Evolutionary conservation across 345 rosid genomes (phyloP).

Genomic region (Eucalyptus lansdowneana): DNA sequence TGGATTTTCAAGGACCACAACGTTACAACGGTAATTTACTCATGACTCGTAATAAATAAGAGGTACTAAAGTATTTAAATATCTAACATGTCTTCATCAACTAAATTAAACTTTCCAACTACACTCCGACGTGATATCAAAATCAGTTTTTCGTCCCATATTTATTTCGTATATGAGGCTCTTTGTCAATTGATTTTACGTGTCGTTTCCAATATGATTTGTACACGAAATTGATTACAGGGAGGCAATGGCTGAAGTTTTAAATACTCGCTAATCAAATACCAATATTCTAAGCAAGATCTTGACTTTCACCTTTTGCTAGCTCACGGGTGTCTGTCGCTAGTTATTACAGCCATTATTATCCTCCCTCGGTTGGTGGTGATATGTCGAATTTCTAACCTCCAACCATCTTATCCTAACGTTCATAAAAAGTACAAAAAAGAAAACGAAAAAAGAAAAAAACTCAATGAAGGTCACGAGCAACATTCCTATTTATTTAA

Average conservation of each 20-base stretch:
- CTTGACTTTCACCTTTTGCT: background rate
- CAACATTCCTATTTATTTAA: background rate
- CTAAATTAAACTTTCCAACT: background rate
- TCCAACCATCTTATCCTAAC: background rate
- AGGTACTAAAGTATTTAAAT: background rate
- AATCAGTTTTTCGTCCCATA: background rate
- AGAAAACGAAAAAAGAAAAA: background rate
- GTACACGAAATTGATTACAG: background rate
- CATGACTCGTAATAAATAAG: background rate
- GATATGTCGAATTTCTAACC: background rate
- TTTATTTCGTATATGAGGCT: background rate
- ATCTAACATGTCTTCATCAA: background rate
- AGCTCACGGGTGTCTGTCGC: background rate
- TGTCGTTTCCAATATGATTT: background rate
- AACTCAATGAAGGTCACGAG: background rate
- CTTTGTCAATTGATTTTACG: background rate
- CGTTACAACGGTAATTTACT: fast-evolving
- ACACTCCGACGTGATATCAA: background rate
- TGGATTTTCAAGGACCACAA: background rate
- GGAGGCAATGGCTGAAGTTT: background rate
- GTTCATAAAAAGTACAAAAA: background rate
- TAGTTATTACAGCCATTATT: background rate
- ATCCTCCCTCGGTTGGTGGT: background rate
- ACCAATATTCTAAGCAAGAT: background rate
- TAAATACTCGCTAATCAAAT: background rate